Conservation (phyloP, 2,329 filamentous ascomycete species). For the Chrysoporthe austroafricana region DNA sequence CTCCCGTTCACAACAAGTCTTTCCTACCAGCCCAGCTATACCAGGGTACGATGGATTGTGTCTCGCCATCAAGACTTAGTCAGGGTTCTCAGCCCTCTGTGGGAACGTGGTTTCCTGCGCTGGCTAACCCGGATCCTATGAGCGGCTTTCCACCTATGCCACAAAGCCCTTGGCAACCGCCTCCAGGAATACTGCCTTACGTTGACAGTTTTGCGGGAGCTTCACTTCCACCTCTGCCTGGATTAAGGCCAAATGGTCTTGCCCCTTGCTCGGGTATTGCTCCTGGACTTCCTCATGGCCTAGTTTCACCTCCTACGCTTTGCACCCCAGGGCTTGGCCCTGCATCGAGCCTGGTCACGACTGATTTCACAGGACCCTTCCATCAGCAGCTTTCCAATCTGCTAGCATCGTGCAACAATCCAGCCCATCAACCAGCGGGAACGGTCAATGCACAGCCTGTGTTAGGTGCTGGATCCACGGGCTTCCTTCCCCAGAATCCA, state of each 20-base stretch:
- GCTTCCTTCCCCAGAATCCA: neutral
- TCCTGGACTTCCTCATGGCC: conserved; percentile 1
- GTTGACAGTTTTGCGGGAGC: neutral
- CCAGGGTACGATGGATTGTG: neutral
- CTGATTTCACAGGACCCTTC: conserved; percentile 7
- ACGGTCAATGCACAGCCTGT: conserved; percentile 1
- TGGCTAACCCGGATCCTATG: conserved; percentile 5
- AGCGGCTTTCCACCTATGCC: neutral
- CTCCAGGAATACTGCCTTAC: conserved; percentile 1
- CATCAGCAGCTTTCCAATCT: conserved; percentile 19
- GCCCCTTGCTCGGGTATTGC: neutral
- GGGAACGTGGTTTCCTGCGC: conserved; percentile 2
- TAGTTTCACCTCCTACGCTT: neutral
- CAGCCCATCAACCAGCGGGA: conserved; percentile 14
- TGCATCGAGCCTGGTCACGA: neutral
- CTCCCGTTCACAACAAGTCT: neutral
- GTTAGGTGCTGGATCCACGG: neutral
- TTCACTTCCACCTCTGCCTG: conserved; percentile 5
- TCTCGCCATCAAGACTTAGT: neutral
- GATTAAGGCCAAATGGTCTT: neutral
- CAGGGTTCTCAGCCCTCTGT: conserved; percentile 1
- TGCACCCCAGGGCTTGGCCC: neutral
- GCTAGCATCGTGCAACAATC: conserved; percentile 21
- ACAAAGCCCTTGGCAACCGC: neutral
- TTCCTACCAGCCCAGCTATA: neutral